Evolutionary conservation across 768 basidiomycete genomes (phyloP), one percentile per base, ranked within the genome.

Genomic region (Lactifluus volemus): DNA sequence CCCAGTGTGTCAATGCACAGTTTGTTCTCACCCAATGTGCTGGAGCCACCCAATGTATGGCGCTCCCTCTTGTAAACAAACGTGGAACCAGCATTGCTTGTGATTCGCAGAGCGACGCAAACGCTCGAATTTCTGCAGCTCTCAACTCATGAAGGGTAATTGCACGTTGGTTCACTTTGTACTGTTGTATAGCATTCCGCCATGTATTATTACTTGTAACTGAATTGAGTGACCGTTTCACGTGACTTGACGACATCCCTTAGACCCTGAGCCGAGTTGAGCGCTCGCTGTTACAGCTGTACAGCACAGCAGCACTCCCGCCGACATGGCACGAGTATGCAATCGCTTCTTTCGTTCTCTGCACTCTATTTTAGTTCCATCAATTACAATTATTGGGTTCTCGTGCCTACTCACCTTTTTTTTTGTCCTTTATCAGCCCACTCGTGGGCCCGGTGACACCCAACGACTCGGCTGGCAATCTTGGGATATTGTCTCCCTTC

Each of bases 401-500:
- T 83, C 83, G 15, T 80, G 79, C 59, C 76, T 91, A 47, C 85
- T 95, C 56, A 82, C 84, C 2, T 88, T 85, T 70, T 74, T 90
- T 38, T 90, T 92, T 68, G 76, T 93, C 21, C 83, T 96, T 36
- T 88, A 92, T 68, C 89, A 91, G 70, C 89, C 89, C 3, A 81
- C 80, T 10, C 77, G 78, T 2, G 89, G 89, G 3, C 89, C 89
- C 17, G 89, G 89, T 1, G 70, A 79, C 14, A 70, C 79, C 14
- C 89, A 92, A 68, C 79, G 81, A 49, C 75, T 97, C 19, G 92
- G 92, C 32, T 95, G 92, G 92, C 92, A 95, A 68, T 79, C 87
- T 7, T 96, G 90, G 90, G 92, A 89, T 48, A 68, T 80, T 3
- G 77, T 93, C 0, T 71, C 73, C 2, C 70, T 78, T 29, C 15